Evolutionary conservation across 805 yeast genomes (phyloP).

Genomic region (Yarrowia yakushimensis): DNA sequence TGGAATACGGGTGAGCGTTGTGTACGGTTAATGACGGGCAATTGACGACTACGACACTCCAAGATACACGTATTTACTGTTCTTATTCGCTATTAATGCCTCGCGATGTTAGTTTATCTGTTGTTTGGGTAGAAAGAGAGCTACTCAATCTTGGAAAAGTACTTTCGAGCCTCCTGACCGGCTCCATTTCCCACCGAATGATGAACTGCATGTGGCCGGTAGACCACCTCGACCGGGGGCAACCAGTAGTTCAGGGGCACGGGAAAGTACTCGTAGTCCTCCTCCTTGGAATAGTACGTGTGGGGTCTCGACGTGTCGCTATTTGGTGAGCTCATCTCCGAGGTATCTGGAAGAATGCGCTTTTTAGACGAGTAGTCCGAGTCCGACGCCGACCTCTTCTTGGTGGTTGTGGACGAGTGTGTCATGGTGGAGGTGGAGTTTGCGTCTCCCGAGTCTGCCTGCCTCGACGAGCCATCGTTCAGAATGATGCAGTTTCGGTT

Average conservation of each 20-base stretch:
- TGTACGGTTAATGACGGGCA: too few relatives aligned
- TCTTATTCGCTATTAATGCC: slow-evolving; percentile 9
- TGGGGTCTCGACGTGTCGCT: not conserved
- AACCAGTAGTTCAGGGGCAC: slow-evolving; percentile 50
- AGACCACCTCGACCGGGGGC: slow-evolving; percentile 54
- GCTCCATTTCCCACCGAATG: slow-evolving; percentile 35
- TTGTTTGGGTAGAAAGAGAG: not conserved
- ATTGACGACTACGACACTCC: too few relatives aligned
- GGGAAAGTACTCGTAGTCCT: slow-evolving; percentile 49
- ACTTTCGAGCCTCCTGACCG: slow-evolving; percentile 3
- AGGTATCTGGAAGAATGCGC: not conserved
- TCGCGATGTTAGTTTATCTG: slow-evolving; percentile 21
- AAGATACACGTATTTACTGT: slow-evolving; percentile 2
- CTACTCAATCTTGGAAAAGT: slow-evolving; percentile 9
- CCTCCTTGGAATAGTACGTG: slow-evolving; percentile 26
- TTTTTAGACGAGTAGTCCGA: slow-evolving; percentile 13
- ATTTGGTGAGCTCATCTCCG: not conserved
- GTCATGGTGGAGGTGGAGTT: not conserved
- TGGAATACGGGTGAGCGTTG: not conserved
- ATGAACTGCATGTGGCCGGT: slow-evolving; percentile 54
- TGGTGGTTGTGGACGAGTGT: not conserved
- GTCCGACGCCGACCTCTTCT: slow-evolving; percentile 4
- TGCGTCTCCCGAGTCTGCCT: not conserved
- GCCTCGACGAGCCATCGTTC: slow-evolving; percentile 19
- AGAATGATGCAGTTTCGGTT: slow-evolving; percentile 51